Conservation (phyloP, 1,284 basidiomycete genomes). For the Apiotrichum sp. region DNA sequence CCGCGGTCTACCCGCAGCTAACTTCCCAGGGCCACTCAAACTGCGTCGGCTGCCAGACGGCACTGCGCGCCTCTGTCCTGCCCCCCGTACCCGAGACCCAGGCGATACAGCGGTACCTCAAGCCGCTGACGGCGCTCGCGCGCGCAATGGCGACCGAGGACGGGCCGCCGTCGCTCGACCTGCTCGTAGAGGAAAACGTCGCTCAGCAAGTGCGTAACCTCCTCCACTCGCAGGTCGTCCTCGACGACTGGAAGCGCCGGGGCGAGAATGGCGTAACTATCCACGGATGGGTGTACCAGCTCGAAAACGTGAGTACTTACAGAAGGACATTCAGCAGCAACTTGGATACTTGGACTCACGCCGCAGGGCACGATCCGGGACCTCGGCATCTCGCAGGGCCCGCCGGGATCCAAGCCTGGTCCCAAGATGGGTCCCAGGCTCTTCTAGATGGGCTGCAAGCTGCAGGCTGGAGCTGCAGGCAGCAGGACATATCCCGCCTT, state of each 20-base stretch:
- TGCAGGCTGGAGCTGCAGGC: too few species aligned
- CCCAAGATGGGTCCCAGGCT: conserved; percentile 10
- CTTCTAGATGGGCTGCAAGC: conserved; percentile 1
- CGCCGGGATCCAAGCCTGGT: conserved; percentile 27
- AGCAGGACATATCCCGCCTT: too few species aligned
- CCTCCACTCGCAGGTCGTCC: conserved; percentile 32
- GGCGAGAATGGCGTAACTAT: conserved; percentile 37
- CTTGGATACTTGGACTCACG: neutral
- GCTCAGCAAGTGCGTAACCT: conserved; percentile 41
- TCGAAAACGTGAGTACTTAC: conserved; percentile 37
- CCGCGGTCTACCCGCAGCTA: neutral
- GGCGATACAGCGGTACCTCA: conserved; percentile 38
- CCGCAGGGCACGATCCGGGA: conserved; percentile 39
- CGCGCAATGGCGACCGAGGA: conserved; percentile 30
- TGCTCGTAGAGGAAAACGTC: conserved; percentile 40
- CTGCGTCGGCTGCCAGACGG: conserved; percentile 44
- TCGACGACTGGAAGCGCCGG: conserved; percentile 39
- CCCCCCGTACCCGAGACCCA: conserved; percentile 32
- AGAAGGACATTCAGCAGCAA: too few species aligned
- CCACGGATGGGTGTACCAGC: conserved; percentile 46
- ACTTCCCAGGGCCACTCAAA: conserved; percentile 39
- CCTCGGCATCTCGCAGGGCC: conserved; percentile 37
- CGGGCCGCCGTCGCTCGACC: conserved; percentile 38
- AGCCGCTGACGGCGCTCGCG: conserved; percentile 35
- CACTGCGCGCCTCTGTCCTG: conserved; percentile 35